Evolutionary conservation across 345 rosid species (phyloP).

Genomic region (Garcia nutans): DNA sequence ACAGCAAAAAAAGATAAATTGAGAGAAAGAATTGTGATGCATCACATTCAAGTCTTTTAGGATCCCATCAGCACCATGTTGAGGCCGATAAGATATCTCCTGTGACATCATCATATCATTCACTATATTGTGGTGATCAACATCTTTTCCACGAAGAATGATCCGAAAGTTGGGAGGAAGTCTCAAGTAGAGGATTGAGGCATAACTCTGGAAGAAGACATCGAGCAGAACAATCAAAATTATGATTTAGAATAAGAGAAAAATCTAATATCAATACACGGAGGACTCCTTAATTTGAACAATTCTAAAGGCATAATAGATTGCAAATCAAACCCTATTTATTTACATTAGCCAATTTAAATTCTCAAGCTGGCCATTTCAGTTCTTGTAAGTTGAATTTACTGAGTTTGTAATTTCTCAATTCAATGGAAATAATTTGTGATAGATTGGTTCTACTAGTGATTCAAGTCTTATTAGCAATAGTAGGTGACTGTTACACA

Average conservation of each 20-base stretch:
- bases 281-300: background rate
- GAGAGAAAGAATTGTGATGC: slow-evolving; percentile 2
- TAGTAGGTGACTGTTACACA: no score
- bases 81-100: slow-evolving; percentile 79
- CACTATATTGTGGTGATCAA: slow-evolving; percentile 92
- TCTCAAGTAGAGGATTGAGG: slow-evolving; percentile 88
- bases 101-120: slow-evolving; percentile 94
- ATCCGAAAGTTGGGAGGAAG: slow-evolving; percentile 80
- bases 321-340: background rate
- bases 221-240: slow-evolving; percentile 9
- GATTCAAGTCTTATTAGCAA: background rate
- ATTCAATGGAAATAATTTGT: background rate
- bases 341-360: no score
- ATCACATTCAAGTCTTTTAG: slow-evolving; percentile 54
- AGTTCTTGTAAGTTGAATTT: background rate
- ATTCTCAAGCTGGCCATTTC: background rate
- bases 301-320: background rate
- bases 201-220: slow-evolving; percentile 64
- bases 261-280: background rate
- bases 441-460: background rate
- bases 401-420: background rate
- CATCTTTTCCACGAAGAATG: slow-evolving; percentile 85
- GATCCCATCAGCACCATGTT: slow-evolving; percentile 50
- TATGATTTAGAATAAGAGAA: background rate
- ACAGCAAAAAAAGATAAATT: background rate